Percentiles rank a stretch among this genome's conserved stretches.
These are phyloP conservation scores for Termitomyces sp. DNA, from an alignment of 768 basidiomycete genomes.

Conservation along the genomic window DNA sequence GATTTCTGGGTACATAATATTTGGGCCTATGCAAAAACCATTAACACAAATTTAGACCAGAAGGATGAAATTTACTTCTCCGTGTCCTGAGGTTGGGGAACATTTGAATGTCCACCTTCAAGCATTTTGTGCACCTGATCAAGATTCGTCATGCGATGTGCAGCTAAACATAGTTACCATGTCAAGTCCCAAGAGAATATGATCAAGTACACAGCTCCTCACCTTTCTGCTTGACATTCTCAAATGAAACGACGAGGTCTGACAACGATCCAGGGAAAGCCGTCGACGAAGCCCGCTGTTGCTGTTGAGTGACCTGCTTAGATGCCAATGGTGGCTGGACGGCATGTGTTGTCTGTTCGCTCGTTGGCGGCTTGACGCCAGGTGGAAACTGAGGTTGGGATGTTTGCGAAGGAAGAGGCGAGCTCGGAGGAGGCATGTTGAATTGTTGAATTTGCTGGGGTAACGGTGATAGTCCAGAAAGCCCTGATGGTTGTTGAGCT, in stretches of 20 bases:
- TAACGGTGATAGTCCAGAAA: constrained; percentile 31
- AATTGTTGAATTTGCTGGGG: constrained; percentile 38
- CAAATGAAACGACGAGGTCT: constrained; percentile 91
- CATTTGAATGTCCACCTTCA: constrained; percentile 83
- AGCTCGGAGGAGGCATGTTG: constrained; percentile 16
- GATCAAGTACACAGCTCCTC: constrained; percentile 11
- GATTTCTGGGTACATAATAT: constrained; percentile 93
- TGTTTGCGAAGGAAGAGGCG: constrained; percentile 36
- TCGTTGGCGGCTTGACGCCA: constrained; percentile 53
- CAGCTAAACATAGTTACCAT: constrained; percentile 32
- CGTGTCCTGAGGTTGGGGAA: constrained; percentile 91
- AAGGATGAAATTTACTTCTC: constrained; percentile 61
- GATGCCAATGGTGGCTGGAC: constrained; percentile 49
- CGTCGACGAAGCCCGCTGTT: constrained; percentile 28
- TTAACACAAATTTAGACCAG: constrained; percentile 6
- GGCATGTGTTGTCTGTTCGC: constrained; percentile 34
- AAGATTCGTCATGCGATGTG: constrained; percentile 81
- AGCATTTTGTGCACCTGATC: constrained; percentile 90
- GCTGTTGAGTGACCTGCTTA: constrained; percentile 36
- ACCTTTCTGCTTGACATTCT: constrained; percentile 97
- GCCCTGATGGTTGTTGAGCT: constrained; percentile 21
- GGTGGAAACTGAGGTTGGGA: constrained; percentile 64
- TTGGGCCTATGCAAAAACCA: constrained; percentile 62
- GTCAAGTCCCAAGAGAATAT: constrained; percentile 1
- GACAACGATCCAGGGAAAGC: constrained; percentile 83